Percentiles rank a stretch among this genome's conserved stretches.
Conservation (phyloP, 257 asterid genomes). For the Nicotiana attenuata region DNA sequence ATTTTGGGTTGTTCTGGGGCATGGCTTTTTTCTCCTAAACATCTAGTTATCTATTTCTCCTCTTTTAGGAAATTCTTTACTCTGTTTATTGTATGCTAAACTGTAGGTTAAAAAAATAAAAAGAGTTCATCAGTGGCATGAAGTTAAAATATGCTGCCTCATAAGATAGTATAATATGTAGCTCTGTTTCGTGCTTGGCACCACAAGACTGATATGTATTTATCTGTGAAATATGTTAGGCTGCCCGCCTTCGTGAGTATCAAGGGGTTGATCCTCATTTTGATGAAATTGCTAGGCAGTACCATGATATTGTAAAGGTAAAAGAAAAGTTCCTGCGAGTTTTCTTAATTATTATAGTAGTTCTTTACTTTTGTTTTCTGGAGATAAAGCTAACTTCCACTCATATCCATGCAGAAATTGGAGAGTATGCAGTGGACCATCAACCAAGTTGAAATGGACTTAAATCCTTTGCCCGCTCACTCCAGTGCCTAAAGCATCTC, state of each 20-base stretch:
- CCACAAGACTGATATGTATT: constrained; percentile 2
- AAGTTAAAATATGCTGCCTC: neutral
- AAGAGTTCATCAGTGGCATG: neutral
- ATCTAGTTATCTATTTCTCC: neutral
- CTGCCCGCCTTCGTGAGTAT: constrained; percentile 87
- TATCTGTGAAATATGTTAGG: constrained; percentile 32
- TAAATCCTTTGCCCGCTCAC: constrained; percentile 72
- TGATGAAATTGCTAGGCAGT: constrained; percentile 88
- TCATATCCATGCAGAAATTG: constrained; percentile 57
- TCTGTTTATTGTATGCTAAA: neutral
- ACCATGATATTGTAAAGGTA: constrained; percentile 94
- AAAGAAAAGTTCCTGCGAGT: neutral
- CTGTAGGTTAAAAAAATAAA: neutral
- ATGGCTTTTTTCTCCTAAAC: neutral
- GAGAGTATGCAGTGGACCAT: constrained; percentile 97
- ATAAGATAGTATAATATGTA: neutral
- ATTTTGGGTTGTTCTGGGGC: neutral
- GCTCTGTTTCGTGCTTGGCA: neutral
- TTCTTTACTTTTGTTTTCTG: neutral
- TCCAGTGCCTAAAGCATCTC: constrained; percentile 29
- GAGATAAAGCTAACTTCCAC: neutral
- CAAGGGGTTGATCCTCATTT: constrained; percentile 99
- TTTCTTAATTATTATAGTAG: constrained; percentile 16
- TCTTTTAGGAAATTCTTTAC: neutral
- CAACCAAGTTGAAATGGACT: constrained; percentile 95